phyloP scores from a whole-genome alignment of 306 rosid genomes.

The Glycyrrhiza uralensis region DNA sequence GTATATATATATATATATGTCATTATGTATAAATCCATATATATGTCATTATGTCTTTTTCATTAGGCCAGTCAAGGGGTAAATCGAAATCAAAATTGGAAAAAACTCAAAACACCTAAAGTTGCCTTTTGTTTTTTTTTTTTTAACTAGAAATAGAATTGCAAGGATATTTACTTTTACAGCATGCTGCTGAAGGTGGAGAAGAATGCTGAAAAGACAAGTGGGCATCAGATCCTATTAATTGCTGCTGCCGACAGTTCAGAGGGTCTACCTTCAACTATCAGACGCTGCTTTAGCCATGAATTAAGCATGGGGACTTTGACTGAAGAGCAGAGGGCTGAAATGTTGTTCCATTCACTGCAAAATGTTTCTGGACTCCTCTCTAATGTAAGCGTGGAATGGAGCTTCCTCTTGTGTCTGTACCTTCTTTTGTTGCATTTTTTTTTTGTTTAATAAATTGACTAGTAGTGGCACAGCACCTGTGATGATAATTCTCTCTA shows the following conservation, averaged over 20 bases:
- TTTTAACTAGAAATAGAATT: conserved; percentile 1
- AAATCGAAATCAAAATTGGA: neutral
- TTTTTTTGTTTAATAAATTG: neutral
- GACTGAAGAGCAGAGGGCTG: conserved; percentile 86
- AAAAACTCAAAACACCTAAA: neutral
- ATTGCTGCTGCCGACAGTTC: conserved; percentile 85
- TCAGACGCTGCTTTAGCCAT: conserved; percentile 95
- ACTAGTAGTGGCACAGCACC: neutral
- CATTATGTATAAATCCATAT: neutral
- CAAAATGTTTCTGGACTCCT: conserved; percentile 55
- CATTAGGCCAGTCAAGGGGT: neutral
- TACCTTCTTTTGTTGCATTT: conserved; percentile 5
- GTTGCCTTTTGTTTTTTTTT: neutral
- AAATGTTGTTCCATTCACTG: conserved; percentile 69
- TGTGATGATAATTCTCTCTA: neutral
- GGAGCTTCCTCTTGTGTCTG: conserved; percentile 18
- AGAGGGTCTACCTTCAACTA: conserved; percentile 79
- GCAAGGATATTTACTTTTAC: conserved; percentile 29
- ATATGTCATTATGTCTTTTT: neutral
- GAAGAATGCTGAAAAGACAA: conserved; percentile 45
- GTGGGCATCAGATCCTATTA: conserved; percentile 60
- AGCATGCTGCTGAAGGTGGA: conserved; percentile 37
- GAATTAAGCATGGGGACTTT: conserved; percentile 86
- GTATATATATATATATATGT: neutral
- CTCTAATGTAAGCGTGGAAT: conserved; percentile 46